Evolutionary conservation across 495 filamentous ascomycete species (phyloP).

Genomic region (Hypoxylon intermedium): DNA sequence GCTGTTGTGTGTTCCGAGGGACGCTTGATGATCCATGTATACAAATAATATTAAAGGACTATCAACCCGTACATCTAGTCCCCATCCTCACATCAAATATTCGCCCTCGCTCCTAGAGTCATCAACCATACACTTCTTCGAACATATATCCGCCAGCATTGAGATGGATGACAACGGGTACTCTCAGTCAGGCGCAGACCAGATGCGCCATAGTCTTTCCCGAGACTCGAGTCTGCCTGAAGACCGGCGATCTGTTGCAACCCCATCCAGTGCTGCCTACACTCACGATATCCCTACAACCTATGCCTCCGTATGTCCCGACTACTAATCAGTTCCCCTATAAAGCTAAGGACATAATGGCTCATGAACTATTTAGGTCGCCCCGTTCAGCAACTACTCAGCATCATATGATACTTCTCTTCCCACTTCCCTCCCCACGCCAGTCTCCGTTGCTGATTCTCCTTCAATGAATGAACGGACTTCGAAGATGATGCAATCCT

Average conservation of each 20-base stretch:
- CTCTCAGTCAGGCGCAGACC: slow-evolving; percentile 25
- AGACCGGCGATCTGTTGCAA: slow-evolving; percentile 29
- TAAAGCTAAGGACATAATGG: slow-evolving; percentile 5
- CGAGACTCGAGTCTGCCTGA: slow-evolving; percentile 31
- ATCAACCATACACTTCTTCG: slow-evolving; percentile 8
- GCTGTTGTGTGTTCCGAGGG: not conserved
- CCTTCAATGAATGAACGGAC: slow-evolving; percentile 51
- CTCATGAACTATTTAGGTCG: slow-evolving; percentile 42
- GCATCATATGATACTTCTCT: slow-evolving; percentile 52
- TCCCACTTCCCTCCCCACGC: slow-evolving; percentile 52
- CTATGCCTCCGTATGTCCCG: slow-evolving; percentile 39
- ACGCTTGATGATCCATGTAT: slow-evolving; percentile 21
- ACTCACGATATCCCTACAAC: slow-evolving; percentile 39
- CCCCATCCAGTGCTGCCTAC: slow-evolving; percentile 36
- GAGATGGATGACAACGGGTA: slow-evolving; percentile 40
- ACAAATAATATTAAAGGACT: slow-evolving; percentile 35
- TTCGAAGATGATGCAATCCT: slow-evolving; percentile 45
- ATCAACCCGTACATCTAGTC: slow-evolving; percentile 23
- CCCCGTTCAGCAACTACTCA: slow-evolving; percentile 53
- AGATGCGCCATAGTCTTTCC: slow-evolving; percentile 40
- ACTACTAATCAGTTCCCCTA: not conserved
- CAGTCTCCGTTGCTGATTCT: slow-evolving; percentile 53
- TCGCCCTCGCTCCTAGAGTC: slow-evolving; percentile 6
- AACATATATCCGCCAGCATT: slow-evolving; percentile 11
- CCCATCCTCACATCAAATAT: slow-evolving; percentile 13